Base-by-base conservation (phyloP, 169 alveolate genomes). In the Perkinsus marinus region DNA sequence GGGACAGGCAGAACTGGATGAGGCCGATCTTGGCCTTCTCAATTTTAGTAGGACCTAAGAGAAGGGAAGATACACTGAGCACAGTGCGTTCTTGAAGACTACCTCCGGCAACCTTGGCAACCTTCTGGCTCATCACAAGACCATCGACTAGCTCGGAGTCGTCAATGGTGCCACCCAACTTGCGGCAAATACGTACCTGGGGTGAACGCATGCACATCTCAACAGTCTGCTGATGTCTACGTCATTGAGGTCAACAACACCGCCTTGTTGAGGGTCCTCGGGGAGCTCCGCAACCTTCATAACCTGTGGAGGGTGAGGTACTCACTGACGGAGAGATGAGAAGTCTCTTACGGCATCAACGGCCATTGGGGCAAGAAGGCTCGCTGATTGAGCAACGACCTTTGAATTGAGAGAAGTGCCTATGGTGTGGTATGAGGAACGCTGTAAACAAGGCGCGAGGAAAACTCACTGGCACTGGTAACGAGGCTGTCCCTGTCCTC, bases 61-160 rank as follows among this genome's bases (percentile, higher is more conserved):
- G 68, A 10, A 43, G 17, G 17, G 26, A 9, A 9, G 68, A 10
- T 17, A 9, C 68, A 9, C 9, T 43, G 26, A 17, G 17, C 9
- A 9, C 68, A 43, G 26, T 17, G 26, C 68, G 17, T 17, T 17
- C 9, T 17, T 43, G 68, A 43, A 9, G 68, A 9, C 9, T 43
- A 57, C 79, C 99, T 90, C 99, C 99, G 19, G 99, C 99, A 41
- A 96, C 93, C 93, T 96, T 96, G 39, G 98, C 95, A n/a, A 98
- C 98, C 95, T 97, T 98, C 93, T 98, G 98, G 36, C 98, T 96
- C 92, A 99, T 96, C 92, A 98, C 99, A 34, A 99, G 95, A 9
- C 99, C 99, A 93, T 99, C 99, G 38, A 98, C 98, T 95, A 98
- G 94, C 95, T 98, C 99, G 16, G 99, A 97, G 92, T 99, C 99